Conservation (phyloP, 352 stramenopile species). For the Blastocystis hominis region DNA sequence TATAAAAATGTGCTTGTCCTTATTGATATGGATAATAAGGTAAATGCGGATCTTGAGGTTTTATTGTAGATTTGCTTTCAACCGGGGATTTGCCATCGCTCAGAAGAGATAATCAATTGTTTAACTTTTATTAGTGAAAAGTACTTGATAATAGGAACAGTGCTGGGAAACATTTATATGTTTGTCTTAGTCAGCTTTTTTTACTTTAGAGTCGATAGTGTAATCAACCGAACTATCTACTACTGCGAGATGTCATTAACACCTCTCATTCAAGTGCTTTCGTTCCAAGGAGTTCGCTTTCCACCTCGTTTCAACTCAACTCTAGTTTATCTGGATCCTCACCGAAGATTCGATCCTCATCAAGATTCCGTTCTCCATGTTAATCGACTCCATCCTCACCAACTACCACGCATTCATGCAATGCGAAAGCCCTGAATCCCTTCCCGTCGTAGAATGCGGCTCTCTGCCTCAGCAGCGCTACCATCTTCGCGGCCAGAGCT, state of each 20-base stretch:
- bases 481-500: background rate
- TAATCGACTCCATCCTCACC: background rate
- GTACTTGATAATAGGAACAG: background rate
- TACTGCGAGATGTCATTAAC: slow-evolving; percentile 7
- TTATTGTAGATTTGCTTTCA: slow-evolving; percentile 53
- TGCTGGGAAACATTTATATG: slow-evolving; percentile 45
- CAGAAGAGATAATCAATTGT: slow-evolving; percentile 20
- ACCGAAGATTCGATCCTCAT: background rate
- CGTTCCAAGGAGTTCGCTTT: background rate
- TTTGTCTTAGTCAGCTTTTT: background rate
- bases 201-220: background rate
- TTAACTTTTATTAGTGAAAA: background rate
- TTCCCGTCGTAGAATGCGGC: slow-evolving; percentile 8
- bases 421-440: background rate
- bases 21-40: slow-evolving; percentile 27
- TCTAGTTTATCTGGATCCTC: slow-evolving; percentile 23
- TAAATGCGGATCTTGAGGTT: background rate
- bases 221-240: background rate
- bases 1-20: slow-evolving; percentile 21
- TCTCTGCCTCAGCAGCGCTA: slow-evolving; percentile 28
- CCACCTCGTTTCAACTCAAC: background rate
- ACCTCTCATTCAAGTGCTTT: slow-evolving; percentile 8
- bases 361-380: background rate
- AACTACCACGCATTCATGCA: slow-evolving; percentile 38
- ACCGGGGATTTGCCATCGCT: slow-evolving; percentile 2